Base-by-base conservation (phyloP, 1,139 yeast species). In the Sugiyamaella paludigena region DNA sequence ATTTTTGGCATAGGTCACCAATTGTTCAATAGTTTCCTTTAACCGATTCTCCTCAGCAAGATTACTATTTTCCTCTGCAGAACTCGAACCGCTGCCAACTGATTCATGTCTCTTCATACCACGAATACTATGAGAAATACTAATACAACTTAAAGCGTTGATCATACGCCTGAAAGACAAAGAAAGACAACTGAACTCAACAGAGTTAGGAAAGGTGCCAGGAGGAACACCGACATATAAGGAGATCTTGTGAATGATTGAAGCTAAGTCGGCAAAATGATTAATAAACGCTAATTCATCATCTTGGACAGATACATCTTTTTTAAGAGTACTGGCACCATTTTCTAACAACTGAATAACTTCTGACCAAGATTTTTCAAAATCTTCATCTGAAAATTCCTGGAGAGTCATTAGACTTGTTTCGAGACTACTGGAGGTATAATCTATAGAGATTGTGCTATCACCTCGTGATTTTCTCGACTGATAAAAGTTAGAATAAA, bases 161-260 rank as follows among this genome's bases (percentile, higher is more conserved):
- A 61, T 55, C 54, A 59, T 55, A 13, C 57, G 50, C 16, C 64
- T 55, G 43, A 55, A 63, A 12, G 60, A 49, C 10, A 57, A 50
- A 9, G 64, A 54, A 12, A 61, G 48, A 9, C 56, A 62, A 9
- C 56, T 45, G 32, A 54, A 49, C 15, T 61, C 59, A 2, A 53
- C 34, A 12, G 57, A 43, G 7, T 60, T 51, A 7, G 64, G 66
- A 19, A 54, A 50, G 1, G 65, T 54, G 11, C 65, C 65, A 9
- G 63, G 61, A 2, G 66, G 65, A 33, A 62, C 57, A 7, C 66
- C 66, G 0, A 64, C 57, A 43, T 58, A 53, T 15, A 59, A 47
- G 27, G 60, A 53, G 13, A 62, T 55, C 15, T 54, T 56, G 41
- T 61, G 64, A 27, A 61, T 49, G 11, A 56, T 49, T 24, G 56